phyloP scores from a whole-genome alignment of 805 yeast species.

The Lipomyces sp. region DNA sequence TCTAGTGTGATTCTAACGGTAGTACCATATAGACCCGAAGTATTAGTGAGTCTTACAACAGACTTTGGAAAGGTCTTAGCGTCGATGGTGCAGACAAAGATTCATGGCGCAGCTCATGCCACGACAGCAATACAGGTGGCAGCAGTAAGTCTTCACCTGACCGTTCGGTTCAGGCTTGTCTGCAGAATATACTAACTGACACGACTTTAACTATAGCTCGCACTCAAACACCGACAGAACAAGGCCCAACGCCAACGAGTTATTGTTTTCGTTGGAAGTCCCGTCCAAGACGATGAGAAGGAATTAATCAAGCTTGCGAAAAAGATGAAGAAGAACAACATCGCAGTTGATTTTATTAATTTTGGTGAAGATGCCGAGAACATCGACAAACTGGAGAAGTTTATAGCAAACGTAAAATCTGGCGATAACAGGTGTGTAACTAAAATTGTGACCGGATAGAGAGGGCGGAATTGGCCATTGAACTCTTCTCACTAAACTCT shows the following conservation, averaged over 20 bases:
- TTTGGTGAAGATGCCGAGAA: constrained; percentile 88
- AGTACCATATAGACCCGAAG: constrained; percentile 65
- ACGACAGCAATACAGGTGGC: constrained; percentile 92
- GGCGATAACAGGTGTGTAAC: constrained; percentile 56
- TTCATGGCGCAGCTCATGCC: constrained; percentile 70
- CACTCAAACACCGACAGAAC: constrained; percentile 94
- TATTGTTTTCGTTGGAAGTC: constrained; percentile 86
- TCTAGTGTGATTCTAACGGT: not conserved
- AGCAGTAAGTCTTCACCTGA: constrained; percentile 46
- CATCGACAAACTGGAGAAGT: constrained; percentile 77
- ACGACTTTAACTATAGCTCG: constrained; percentile 50
- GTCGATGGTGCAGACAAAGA: constrained; percentile 77
- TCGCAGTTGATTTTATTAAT: constrained; percentile 86
- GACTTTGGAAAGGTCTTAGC: constrained; percentile 85
- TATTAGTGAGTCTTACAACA: constrained; percentile 83
- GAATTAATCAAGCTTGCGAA: constrained; percentile 85
- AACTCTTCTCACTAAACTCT: not conserved
- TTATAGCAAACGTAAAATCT: constrained; percentile 69
- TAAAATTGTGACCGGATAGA: not conserved
- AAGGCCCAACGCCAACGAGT: constrained; percentile 90
- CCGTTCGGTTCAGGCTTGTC: not conserved
- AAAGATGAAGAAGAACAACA: constrained; percentile 88
- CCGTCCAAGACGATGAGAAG: constrained; percentile 68
- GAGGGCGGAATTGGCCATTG: not conserved
- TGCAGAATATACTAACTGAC: not conserved